Percentiles rank a stretch among this genome's conserved stretches.
These are phyloP conservation scores for Rhipidocladum racemiflorum DNA, from an alignment of 176 grass and related monocot genomes.

Conservation along the genomic window DNA sequence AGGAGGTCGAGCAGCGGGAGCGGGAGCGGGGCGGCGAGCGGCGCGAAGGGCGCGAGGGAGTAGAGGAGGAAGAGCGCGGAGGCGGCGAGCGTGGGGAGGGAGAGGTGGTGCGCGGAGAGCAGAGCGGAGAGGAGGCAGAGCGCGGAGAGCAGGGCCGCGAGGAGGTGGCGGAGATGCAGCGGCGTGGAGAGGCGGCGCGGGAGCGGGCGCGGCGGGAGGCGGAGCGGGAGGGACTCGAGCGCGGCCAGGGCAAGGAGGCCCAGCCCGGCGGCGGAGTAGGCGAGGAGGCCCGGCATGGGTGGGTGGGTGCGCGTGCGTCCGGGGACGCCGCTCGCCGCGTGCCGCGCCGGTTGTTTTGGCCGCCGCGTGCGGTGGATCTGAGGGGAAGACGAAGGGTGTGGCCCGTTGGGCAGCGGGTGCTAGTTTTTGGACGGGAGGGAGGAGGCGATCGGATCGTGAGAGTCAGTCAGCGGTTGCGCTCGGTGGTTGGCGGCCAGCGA, in stretches of 20 bases:
- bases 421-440: neutral
- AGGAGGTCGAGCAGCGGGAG: constrained; percentile 73
- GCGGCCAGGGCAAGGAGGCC: constrained; percentile 59
- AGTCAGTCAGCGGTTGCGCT: neutral
- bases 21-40: constrained; percentile 47
- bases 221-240: constrained; percentile 53
- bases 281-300: constrained; percentile 71
- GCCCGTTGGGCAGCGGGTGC: constrained; percentile 12
- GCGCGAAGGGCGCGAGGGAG: constrained; percentile 51
- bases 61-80: constrained; percentile 79
- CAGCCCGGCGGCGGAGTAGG: constrained; percentile 66
- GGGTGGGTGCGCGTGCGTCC: neutral
- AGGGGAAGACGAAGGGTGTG: neutral
- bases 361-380: constrained; percentile 21
- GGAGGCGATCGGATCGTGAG: constrained; percentile 17
- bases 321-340: neutral
- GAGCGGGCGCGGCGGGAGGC: constrained; percentile 12
- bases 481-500: neutral
- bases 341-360: neutral
- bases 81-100: constrained; percentile 69
- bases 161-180: constrained; percentile 47
- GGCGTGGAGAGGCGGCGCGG: constrained; percentile 28
- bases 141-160: constrained; percentile 26
- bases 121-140: constrained; percentile 57
- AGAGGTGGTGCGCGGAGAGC: constrained; percentile 45